Percentiles rank a stretch among this genome's conserved stretches.
phyloP scores from a whole-genome alignment of 2,329 filamentous ascomycete species.

The Orbilia blumenaviensis region DNA sequence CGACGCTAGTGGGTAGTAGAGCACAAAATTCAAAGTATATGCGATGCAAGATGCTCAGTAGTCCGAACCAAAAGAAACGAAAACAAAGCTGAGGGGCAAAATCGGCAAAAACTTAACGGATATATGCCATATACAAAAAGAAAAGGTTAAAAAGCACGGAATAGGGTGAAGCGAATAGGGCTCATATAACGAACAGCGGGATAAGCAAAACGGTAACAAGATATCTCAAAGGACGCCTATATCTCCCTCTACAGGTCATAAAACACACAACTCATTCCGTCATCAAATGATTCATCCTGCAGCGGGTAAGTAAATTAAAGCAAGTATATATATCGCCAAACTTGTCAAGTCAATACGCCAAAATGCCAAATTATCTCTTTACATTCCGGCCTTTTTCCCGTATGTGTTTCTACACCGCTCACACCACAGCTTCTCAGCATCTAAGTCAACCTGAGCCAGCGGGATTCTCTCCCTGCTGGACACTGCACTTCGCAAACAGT shows the following conservation, averaged over 20 bases:
- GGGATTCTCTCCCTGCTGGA: conserved; percentile 42
- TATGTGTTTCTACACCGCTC: conserved; percentile 34
- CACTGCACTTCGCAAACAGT: conserved; percentile 50
- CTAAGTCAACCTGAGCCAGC: conserved; percentile 36
- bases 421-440: conserved; percentile 50
- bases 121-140: background rate
- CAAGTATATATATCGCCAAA: background rate
- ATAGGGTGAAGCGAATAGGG: too few species aligned
- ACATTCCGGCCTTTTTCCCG: conserved; percentile 50
- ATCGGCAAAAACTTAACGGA: background rate
- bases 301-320: background rate
- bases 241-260: background rate
- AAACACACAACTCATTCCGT: background rate
- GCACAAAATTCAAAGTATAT: background rate
- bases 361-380: background rate
- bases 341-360: too few species aligned
- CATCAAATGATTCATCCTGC: background rate
- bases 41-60: background rate
- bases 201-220: background rate
- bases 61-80: background rate
- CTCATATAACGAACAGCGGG: background rate
- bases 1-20: background rate
- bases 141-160: background rate
- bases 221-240: background rate
- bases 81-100: too few species aligned